Conservation (phyloP, 1,284 basidiomycete species). For the Fistulinella cinereoalba region DNA sequence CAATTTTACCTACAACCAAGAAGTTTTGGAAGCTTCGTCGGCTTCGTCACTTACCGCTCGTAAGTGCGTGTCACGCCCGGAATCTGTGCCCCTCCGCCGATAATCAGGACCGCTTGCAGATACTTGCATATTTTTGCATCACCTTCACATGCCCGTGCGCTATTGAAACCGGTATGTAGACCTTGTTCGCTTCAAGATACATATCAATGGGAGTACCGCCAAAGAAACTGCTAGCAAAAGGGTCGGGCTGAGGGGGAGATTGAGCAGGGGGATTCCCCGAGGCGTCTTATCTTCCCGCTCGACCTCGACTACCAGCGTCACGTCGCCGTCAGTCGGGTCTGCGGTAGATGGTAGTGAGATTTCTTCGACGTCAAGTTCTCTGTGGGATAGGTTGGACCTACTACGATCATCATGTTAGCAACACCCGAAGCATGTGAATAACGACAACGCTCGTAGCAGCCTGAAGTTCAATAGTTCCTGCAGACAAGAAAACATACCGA, state of each 20-base stretch:
- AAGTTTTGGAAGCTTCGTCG: not conserved
- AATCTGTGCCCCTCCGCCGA: conserved; percentile 77
- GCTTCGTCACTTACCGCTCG: conserved; percentile 53
- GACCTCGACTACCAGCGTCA: conserved; percentile 47
- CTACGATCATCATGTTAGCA: conserved; percentile 12
- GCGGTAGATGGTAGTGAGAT: conserved; percentile 33
- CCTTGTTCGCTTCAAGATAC: conserved; percentile 81
- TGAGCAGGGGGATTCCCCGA: no score
- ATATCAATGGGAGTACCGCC: conserved; percentile 62
- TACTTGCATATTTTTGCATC: conserved; percentile 92
- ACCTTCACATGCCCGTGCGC: conserved; percentile 78
- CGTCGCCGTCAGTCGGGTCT: conserved; percentile 36
- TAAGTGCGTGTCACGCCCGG: conserved; percentile 76
- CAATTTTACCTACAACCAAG: conserved; percentile 46
- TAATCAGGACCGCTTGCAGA: conserved; percentile 83
- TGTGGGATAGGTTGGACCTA: conserved; percentile 21
- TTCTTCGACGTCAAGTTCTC: conserved; percentile 37
- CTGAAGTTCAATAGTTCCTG: no score
- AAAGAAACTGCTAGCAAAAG: conserved; percentile 24
- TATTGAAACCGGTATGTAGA: conserved; percentile 94
- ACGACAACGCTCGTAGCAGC: no score
- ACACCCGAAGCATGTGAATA: no score
- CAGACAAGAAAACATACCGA: no score
- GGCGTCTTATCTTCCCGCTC: conserved; percentile 47
- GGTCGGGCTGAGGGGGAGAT: conserved; percentile 19